Evolutionary conservation across 2,329 filamentous ascomycete species (phyloP), one percentile per base, ranked within the genome.

Genomic region (Ophiostoma ips): DNA sequence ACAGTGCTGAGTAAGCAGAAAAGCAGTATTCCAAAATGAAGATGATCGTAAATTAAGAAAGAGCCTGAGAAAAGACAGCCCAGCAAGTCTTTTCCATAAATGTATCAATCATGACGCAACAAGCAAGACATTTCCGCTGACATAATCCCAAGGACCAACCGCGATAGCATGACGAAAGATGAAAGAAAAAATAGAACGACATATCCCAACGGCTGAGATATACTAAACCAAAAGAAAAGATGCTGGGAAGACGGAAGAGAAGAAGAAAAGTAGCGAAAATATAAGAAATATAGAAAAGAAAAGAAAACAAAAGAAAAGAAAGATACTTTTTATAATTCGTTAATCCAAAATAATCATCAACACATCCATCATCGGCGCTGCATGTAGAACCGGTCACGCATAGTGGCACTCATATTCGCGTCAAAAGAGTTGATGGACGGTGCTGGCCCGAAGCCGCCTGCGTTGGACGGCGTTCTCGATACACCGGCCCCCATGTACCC

Each of bases 381-480:
- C 48, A 52, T 28, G 7, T 43, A 63, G 35, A 55, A 58, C 1
- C 54, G 53, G 28, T 58, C 57, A 9, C 51, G 36, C 35, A 55
- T 16, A 10, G 35, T 48, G 13, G 43, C 38, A 8, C 46, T 43
- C 11, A 60, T 43, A 10, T 44, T 40, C 28, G 61, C 34, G 41
- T 64, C 61, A 48, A 62, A 64, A 2, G 56, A 57, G 33, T 55
- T 56, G 24, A 63, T 46, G 2, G 53, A 36, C 4, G 56, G 24
- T 33, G 52, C 13, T 28, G 53, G n/a, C 2, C 49, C 50, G 28
- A 55, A 57, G 5, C 38, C 50, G 3, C 48, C 45, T 8, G 53
- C 31, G 9, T 57, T 57, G 18, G 57, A 58, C 13, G 60, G 53
- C 6, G 60, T 46, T 10, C 60, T 55, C 8, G 60, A 54, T 40